These are phyloP conservation scores for Entomortierella lignicola DNA, from an alignment of 192 early-diverging fungal species.

Conservation along the genomic window DNA sequence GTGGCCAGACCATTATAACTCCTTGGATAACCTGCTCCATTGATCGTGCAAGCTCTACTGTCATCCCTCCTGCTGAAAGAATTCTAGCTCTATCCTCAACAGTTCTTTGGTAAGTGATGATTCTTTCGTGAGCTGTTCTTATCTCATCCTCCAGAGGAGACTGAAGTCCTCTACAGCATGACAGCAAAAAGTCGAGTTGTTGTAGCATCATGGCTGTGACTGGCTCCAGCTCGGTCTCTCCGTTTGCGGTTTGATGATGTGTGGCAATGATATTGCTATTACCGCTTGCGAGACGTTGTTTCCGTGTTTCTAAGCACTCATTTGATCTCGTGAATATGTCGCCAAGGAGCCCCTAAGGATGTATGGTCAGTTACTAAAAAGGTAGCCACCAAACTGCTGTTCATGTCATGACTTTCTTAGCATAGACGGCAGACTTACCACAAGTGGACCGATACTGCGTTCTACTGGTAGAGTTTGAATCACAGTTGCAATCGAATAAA, in stretches of 20 bases:
- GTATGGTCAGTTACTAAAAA: neutral
- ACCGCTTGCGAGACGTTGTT: conserved; percentile 11
- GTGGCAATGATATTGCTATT: conserved; percentile 5
- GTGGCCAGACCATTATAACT: conserved; percentile 54
- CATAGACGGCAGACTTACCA: conserved; percentile 16
- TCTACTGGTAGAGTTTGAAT: conserved; percentile 48
- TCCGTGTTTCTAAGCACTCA: conserved; percentile 40
- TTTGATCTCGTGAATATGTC: conserved; percentile 46
- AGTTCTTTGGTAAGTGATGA: conserved; percentile 23
- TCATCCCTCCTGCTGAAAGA: conserved; percentile 25
- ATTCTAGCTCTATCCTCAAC: conserved; percentile 10
- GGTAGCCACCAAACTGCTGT: neutral
- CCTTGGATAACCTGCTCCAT: conserved; percentile 58
- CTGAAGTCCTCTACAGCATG: conserved; percentile 64
- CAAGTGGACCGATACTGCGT: conserved; percentile 33
- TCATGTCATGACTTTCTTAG: no score
- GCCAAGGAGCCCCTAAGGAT: conserved; percentile 29
- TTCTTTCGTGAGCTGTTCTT: conserved; percentile 35
- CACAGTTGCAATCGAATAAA: conserved; percentile 47
- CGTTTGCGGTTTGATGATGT: conserved; percentile 2
- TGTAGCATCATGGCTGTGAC: conserved; percentile 46
- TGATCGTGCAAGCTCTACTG: conserved; percentile 48
- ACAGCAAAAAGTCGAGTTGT: conserved; percentile 61
- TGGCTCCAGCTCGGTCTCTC: conserved; percentile 28
- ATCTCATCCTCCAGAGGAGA: conserved; percentile 63